These are phyloP conservation scores for Citrullus amarus DNA, from an alignment of 306 rosid species.

Conservation along the genomic window DNA sequence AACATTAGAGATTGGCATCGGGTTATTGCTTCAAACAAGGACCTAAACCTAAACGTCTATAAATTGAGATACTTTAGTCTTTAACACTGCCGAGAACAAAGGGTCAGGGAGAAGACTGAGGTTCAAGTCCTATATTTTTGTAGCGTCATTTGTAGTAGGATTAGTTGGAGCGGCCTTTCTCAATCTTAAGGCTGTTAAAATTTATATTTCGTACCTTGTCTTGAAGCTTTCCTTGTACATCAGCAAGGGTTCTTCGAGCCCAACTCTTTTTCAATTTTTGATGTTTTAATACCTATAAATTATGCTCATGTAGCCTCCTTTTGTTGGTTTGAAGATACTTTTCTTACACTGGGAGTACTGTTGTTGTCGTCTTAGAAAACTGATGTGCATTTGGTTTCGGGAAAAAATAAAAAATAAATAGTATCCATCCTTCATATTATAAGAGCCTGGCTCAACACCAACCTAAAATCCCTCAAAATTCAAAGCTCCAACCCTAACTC, in stretches of 20 bases:
- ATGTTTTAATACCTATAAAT: neutral
- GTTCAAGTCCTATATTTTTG: neutral
- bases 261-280: neutral
- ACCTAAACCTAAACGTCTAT: constrained; percentile 37
- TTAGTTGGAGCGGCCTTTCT: neutral
- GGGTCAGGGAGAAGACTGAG: constrained; percentile 80
- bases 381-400: neutral
- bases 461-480: neutral
- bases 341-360: neutral
- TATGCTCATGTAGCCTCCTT: neutral
- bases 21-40: constrained; percentile 85
- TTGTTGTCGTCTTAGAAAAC: neutral
- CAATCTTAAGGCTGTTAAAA: neutral
- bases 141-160: neutral
- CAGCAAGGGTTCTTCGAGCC: neutral
- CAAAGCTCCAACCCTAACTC: neutral
- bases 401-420: too few species aligned
- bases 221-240: neutral
- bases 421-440: neutral
- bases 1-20: constrained; percentile 94
- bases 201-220: neutral
- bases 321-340: neutral
- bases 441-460: neutral
- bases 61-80: constrained; percentile 67
- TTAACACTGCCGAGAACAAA: constrained; percentile 74